Evolutionary conservation across 2,329 filamentous ascomycete species (phyloP).

Genomic region (Aspergillus oerlinghausenensis): DNA sequence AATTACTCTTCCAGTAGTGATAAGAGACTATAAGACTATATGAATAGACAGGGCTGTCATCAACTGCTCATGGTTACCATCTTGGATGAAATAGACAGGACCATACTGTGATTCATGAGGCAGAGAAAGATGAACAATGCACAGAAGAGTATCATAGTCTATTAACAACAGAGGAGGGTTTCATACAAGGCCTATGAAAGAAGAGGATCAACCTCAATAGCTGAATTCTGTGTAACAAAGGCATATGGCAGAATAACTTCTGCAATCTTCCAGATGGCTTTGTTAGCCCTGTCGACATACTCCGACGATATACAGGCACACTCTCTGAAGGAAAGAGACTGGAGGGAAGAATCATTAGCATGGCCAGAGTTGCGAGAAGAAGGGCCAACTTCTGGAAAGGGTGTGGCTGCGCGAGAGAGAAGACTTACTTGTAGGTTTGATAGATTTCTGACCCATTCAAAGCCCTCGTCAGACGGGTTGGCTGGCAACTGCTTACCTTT

Average conservation of each 20-base stretch:
- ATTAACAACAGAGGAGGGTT: neutral
- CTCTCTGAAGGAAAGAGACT: slow-evolving; percentile 27
- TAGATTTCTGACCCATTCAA: slow-evolving; percentile 25
- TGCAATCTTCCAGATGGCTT: slow-evolving; percentile 23
- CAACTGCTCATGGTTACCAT: too few relatives aligned
- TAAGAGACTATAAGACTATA: neutral
- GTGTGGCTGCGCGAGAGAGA: neutral
- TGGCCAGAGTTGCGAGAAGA: neutral
- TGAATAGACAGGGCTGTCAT: neutral
- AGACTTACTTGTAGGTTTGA: slow-evolving; percentile 18
- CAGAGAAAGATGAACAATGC: neutral
- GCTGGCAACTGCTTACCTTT: slow-evolving; percentile 1
- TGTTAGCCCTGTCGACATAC: slow-evolving; percentile 21
- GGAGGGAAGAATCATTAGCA: neutral
- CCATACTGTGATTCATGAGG: slow-evolving; percentile 2
- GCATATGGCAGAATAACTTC: slow-evolving; percentile 22
- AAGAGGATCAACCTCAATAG: slow-evolving; percentile 23
- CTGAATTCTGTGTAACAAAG: slow-evolving; percentile 4
- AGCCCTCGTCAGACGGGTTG: slow-evolving; percentile 14
- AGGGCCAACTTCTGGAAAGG: neutral
- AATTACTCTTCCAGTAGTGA: neutral
- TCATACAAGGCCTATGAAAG: neutral
- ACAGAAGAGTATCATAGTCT: neutral
- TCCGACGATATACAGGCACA: slow-evolving; percentile 20
- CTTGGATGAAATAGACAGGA: neutral